Conservation (phyloP, 345 rosid species). For the Corchorus capsularis region DNA sequence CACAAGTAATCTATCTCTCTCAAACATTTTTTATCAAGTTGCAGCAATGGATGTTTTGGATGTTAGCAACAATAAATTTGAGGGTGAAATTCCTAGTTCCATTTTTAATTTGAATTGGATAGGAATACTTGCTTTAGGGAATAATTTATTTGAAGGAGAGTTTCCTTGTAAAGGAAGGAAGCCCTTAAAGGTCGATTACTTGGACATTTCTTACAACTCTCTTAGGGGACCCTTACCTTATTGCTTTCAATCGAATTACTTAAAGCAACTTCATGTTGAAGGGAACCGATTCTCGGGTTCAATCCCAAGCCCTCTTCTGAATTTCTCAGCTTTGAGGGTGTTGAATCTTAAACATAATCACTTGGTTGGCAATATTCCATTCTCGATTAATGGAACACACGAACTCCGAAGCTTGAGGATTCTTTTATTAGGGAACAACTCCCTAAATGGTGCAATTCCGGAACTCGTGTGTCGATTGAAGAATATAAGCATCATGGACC, state of each 20-base stretch:
- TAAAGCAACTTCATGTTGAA: background rate
- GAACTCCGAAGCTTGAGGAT: background rate
- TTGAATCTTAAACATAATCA: background rate
- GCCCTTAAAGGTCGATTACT: background rate
- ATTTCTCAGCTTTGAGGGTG: background rate
- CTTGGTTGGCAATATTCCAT: background rate
- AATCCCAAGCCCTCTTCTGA: background rate
- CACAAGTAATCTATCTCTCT: background rate
- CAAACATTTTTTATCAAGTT: background rate
- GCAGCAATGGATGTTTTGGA: background rate
- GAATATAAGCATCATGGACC: background rate
- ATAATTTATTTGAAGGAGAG: background rate
- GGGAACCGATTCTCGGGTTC: background rate
- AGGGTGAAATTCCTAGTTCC: conserved; percentile 18
- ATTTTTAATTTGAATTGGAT: background rate
- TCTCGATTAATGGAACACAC: background rate
- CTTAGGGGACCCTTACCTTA: conserved; percentile 7
- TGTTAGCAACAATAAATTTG: conserved; percentile 21
- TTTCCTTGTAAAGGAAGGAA: background rate
- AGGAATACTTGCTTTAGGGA: accelerated
- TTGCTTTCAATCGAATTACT: background rate
- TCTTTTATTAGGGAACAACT: background rate
- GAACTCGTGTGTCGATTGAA: background rate
- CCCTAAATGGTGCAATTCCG: background rate
- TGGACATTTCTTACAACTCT: background rate